Percentiles rank a stretch among this genome's conserved stretches.
Evolutionary conservation across 1,284 basidiomycete genomes (phyloP).

Genomic region (Cutaneotrichosporon sp.): DNA sequence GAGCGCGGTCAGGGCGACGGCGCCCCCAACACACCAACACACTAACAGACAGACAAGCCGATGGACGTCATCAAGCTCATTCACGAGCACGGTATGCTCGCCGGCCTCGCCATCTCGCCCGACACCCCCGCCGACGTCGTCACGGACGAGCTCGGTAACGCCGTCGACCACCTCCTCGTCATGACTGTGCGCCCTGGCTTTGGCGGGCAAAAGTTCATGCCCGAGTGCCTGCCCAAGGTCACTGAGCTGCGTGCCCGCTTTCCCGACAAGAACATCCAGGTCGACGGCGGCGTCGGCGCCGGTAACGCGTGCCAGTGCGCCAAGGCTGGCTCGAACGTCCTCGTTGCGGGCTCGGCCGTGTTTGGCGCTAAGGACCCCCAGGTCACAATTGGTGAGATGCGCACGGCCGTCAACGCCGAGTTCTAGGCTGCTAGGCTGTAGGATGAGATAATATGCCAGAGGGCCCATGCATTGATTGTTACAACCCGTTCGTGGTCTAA

Average conservation of each 20-base stretch:
- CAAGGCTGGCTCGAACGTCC: constrained; percentile 92
- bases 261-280: constrained; percentile 84
- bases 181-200: constrained; percentile 95
- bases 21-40: constrained; percentile 9
- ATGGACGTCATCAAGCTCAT: constrained; percentile 77
- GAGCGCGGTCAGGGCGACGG: background rate
- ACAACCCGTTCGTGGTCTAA: constrained; percentile 3
- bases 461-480: constrained; percentile 7
- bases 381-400: constrained; percentile 71
- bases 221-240: constrained; percentile 76
- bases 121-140: constrained; percentile 83
- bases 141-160: constrained; percentile 72
- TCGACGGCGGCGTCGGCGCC: constrained; percentile 94
- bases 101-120: constrained; percentile 90
- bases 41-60: constrained; percentile 17
- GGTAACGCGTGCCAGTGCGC: constrained; percentile 88
- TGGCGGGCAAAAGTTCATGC: constrained; percentile 96
- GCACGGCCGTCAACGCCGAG: constrained; percentile 66
- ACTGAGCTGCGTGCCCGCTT: constrained; percentile 87
- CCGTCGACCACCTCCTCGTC: constrained; percentile 89
- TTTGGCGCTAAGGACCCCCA: constrained; percentile 80
- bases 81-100: constrained; percentile 69
- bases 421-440: constrained; percentile 12
- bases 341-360: constrained; percentile 96
- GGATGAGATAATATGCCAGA: background rate